phyloP scores from a whole-genome alignment of 345 rosid species.

The Citrus unshiu region DNA sequence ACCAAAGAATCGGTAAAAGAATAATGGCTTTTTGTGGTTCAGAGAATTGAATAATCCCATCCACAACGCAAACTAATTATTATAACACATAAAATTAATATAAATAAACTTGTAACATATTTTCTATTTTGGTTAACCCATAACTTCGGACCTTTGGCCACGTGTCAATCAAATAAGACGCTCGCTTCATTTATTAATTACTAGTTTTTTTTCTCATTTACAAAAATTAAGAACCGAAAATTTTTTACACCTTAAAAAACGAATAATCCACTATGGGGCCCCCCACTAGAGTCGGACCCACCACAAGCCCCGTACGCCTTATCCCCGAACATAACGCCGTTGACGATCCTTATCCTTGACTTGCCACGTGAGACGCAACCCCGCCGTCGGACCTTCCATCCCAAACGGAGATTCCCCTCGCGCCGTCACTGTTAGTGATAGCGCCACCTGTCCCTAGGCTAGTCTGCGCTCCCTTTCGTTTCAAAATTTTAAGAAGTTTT shows the following conservation, averaged over 20 bases:
- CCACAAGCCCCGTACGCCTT: constrained; percentile 6
- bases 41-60: neutral
- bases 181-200: neutral
- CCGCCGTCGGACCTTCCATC: constrained; percentile 16
- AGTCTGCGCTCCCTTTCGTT: neutral
- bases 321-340: constrained; percentile 30
- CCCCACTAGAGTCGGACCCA: constrained; percentile 15
- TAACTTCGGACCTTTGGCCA: neutral
- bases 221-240: neutral
- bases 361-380: constrained; percentile 6
- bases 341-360: neutral
- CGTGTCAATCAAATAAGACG: neutral
- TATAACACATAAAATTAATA: neutral
- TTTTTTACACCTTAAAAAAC: neutral
- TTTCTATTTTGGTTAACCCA: neutral
- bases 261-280: constrained; percentile 15
- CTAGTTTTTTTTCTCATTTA: too few species aligned
- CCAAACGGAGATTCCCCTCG: constrained; percentile 21
- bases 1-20: constrained; percentile 11
- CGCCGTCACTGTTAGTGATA: constrained; percentile 20
- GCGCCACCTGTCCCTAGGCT: neutral
- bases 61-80: neutral
- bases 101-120: neutral
- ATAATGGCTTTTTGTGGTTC: neutral
- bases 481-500: neutral